Evolutionary conservation across 768 basidiomycete species (phyloP).

Genomic region (Boletus huronensis): DNA sequence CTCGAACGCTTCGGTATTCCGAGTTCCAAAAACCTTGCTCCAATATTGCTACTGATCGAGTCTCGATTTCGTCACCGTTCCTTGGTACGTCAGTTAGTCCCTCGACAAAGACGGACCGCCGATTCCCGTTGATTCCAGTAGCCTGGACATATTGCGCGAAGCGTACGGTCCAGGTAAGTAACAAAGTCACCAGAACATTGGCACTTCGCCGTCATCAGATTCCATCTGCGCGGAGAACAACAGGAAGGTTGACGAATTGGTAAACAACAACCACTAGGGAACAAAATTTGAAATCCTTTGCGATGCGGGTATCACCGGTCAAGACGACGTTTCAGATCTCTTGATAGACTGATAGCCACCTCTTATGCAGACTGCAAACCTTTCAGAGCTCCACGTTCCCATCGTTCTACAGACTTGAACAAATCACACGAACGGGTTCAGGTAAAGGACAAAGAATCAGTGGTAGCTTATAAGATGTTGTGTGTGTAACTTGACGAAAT

Average conservation of each 20-base stretch:
- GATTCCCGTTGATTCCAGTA: background rate
- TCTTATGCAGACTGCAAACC: background rate
- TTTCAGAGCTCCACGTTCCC: background rate
- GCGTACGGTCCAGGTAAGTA: background rate
- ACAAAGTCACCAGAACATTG: background rate
- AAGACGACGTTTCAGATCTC: slow-evolving; percentile 8
- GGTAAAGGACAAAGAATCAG: too few relatives aligned
- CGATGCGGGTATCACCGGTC: background rate
- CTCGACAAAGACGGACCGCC: background rate
- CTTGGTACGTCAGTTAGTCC: background rate
- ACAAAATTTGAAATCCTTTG: background rate
- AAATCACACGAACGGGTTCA: background rate
- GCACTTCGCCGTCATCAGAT: slow-evolving; percentile 1
- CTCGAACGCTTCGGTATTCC: background rate
- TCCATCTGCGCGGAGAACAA: slow-evolving; percentile 3
- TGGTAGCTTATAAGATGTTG: background rate
- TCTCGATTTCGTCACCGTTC: background rate
- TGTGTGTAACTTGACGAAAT: background rate
- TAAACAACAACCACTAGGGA: background rate
- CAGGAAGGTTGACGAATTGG: background rate
- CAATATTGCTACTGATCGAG: background rate
- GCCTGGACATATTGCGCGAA: background rate
- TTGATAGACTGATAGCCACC: background rate
- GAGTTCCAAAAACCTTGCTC: background rate
- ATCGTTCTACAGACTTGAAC: background rate